Base-by-base conservation (phyloP, 345 rosid genomes). In the Citrus inodora region DNA sequence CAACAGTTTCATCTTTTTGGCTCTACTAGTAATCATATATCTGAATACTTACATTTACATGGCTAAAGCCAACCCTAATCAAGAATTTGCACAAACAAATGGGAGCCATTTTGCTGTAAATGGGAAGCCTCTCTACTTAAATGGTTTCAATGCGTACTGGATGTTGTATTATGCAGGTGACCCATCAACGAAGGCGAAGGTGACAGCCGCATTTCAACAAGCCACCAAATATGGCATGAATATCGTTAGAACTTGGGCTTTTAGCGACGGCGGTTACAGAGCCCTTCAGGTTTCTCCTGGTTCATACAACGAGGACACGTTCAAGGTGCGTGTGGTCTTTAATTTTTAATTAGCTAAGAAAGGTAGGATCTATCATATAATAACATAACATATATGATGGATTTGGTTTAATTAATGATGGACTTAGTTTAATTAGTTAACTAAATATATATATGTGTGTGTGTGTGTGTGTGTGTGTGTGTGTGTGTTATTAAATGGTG, bases 131-230 rank as follows among this genome's bases (percentile, higher is more conserved):
- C 9, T 89, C 17, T 91, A 87, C 82, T 67, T 88, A 68, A 93
- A 94, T 62, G 98, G 98, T 13, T 94, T 94, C 85, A 90, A 94
- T 76, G 92, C 94, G 21, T 94, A 93, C 65, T 94, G 97, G 97
- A 80, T 93, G 90, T 83, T 93, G 97, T 78, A 80, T 71, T 65
- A 78, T 59, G 93, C 93, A 6, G 80, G 92, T 28, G 92, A 91
- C 74, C 85, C 79, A 13, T 89, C 90, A 60, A 79, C 88, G 1
- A 88, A 84, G 70, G 73, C n/a, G 62, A 89, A 92, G 67, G 94
- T 94, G 68, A 77, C 90, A 5, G 75, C 79, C 51, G 82, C 87
- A 0, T 80, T 91, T 65, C 85, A 76, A 40, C 88, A 89, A 81
- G 96, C 96, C 38, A 80, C 89, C 56, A 81, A 82, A 76, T 55